A percentile compares a stretch with the other conserved stretches of the same genome.
phyloP scores from a whole-genome alignment of 345 rosid species.

The Garcia nutans region DNA sequence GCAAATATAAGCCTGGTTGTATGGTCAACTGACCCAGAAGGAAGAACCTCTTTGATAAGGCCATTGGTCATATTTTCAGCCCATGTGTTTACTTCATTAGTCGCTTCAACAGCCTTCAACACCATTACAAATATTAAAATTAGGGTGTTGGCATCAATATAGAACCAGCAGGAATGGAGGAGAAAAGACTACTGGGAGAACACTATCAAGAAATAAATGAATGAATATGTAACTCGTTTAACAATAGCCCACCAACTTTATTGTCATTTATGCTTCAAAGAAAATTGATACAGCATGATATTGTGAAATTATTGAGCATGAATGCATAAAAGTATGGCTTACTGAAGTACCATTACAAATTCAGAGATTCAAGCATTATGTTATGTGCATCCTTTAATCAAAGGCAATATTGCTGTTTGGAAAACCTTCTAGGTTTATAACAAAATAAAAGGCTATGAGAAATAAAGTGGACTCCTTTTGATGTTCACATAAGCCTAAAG shows the following conservation, averaged over 20 bases:
- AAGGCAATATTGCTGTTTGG: not conserved
- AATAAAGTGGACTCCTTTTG: not conserved
- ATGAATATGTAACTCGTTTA: not conserved
- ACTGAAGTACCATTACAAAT: not conserved
- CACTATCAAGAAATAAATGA: not conserved
- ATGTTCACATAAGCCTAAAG: not conserved
- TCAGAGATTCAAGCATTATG: not conserved
- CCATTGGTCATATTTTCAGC: conserved; percentile 72
- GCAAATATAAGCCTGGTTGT: conserved; percentile 59
- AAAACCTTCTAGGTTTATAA: not conserved
- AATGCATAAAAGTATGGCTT: not conserved
- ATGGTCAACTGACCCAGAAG: conserved; percentile 55
- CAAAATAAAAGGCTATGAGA: not conserved
- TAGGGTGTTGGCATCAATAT: not conserved
- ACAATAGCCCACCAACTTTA: not conserved
- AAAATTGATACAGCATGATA: not conserved
- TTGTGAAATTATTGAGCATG: not conserved
- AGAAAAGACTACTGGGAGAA: not conserved
- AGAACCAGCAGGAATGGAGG: not conserved
- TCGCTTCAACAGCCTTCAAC: conserved; percentile 63
- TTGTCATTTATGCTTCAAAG: not conserved
- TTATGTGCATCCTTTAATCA: not conserved
- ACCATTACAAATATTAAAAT: conserved; percentile 12
- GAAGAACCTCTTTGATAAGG: conserved; percentile 70
- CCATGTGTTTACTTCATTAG: conserved; percentile 65